Conservation (phyloP, 768 basidiomycete genomes). For the Russula sp. region DNA sequence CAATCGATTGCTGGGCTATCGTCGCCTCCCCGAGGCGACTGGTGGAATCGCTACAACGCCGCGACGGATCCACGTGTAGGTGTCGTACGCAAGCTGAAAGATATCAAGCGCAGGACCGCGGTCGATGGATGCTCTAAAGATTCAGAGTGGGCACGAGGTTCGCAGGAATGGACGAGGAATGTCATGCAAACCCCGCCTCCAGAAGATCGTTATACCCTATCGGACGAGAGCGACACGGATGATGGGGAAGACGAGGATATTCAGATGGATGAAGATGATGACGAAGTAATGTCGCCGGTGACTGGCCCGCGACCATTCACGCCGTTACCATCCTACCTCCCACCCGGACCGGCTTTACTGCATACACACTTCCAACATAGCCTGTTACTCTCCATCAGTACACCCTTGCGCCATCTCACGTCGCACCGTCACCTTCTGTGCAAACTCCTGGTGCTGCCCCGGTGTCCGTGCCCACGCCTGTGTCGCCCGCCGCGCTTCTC, state of each 20-base stretch:
- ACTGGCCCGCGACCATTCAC: constrained; percentile 58
- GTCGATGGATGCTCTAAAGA: constrained; percentile 40
- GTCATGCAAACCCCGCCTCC: constrained; percentile 32
- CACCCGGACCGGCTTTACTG: constrained; percentile 64
- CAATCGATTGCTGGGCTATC: constrained; percentile 20
- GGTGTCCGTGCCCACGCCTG: constrained; percentile 74
- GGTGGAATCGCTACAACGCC: constrained; percentile 54
- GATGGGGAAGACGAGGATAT: constrained; percentile 43
- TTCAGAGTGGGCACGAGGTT: constrained; percentile 44
- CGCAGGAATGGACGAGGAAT: constrained; percentile 48
- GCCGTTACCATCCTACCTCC: constrained; percentile 68
- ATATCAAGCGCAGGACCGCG: constrained; percentile 60
- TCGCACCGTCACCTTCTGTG: constrained; percentile 47
- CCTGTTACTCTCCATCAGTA: constrained; percentile 58
- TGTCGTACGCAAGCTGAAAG: constrained; percentile 63
- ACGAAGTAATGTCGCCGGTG: constrained; percentile 30
- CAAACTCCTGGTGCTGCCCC: constrained; percentile 39
- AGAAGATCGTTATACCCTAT: constrained; percentile 37
- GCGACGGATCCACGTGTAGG: constrained; percentile 72
- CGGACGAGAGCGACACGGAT: constrained; percentile 41
- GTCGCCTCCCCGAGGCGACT: constrained; percentile 42
- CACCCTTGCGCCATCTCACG: constrained; percentile 57
- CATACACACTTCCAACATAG: constrained; percentile 66
- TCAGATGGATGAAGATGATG: constrained; percentile 36
- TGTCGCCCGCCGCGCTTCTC: constrained; percentile 72